Evolutionary conservation across 345 rosid species (phyloP), one percentile per base, ranked within the genome.

Genomic region (Erodium maritimum): DNA sequence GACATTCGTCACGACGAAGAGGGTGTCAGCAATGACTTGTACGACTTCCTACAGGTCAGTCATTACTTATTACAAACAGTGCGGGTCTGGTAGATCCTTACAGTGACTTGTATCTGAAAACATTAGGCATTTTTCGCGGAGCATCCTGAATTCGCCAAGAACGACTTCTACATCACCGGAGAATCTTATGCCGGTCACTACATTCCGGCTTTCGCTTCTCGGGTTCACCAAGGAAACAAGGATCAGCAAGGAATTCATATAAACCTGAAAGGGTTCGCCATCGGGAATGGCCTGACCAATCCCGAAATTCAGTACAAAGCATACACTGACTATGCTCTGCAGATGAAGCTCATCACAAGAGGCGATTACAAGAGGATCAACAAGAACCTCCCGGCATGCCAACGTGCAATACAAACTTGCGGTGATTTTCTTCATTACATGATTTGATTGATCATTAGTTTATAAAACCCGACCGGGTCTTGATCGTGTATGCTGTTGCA

Each of bases 171-270:
- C 67, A 82, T 94, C 4, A 85, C 91, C 1, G 99, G 99, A 61
- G 97, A 94, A 71, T 94, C 99, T 1, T 87, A 87, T 1, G 98
- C 96, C 48, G 98, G 98, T 25, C 94, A 91, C 54, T 89, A 88
- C 62, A 70, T 91, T 54, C 98, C 98, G 0, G 91, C 95, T 5
- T 73, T 91, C n/a, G 96, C 96, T 50, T 57, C 82, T 48, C 70
- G 97, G 25, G 71, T 94, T 65, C 75, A 80, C 46, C 33, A 65
- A 50, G 99, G 87, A 62, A 90, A 94, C 86, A 90, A 77, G 58
- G 82, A 75, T 12, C 83, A 84, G 2, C 83, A 83, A 62, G 96
- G 99, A 50, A 68, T 82, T 67, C 82, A 67, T 21, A 75, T 94
- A 19, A 94, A 87, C 66, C 79, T 94, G 50, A 87, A 90, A 94